Evolutionary conservation across 768 basidiomycete genomes (phyloP), one percentile per base, ranked within the genome.

Genomic region (Mycena amicta): DNA sequence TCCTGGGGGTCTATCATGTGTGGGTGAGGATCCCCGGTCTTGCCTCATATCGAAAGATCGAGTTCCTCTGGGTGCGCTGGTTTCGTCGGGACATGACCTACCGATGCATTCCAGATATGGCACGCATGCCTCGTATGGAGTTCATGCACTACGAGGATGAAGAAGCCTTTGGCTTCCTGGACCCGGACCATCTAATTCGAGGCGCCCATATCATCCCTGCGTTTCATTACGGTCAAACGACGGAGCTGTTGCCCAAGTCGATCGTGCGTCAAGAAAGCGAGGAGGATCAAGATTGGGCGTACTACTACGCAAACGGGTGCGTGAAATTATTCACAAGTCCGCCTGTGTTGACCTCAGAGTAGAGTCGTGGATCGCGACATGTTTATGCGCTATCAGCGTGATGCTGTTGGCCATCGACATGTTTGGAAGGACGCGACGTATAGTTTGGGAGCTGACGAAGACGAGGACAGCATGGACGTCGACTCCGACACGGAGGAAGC

Each of bases 141-240:
- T 49, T 49, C 26, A 20, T 49, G 15, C 13, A 25, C 25, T 49
- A 49, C 26, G 6, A 13, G 15, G n/a, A 49, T 20, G 13, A 13
- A 8, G 47, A 49, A 4, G 67, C 72, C 2, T 80, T 78, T 50
- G 69, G 77, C 0, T 80, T 80, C 33, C n/a, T 80, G 0, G 67
- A 78, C 56, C 80, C 79, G 0, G 43, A 50, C 0, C 50, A 59
- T 0, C 65, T 80, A 6, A 61, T 79, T 23, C 60, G 71, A 0
- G 71, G 61, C 0, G 63, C 56, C 0, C 75, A 80, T 55, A 55
- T 79, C 1, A 72, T 80, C 8, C 78, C 76, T 0, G 72, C 57
- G 0, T 80, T 75, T 50, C 13, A 16, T 2, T n/a, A 47, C 43
- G 54, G 50, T 0, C 16, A n/a, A 4, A 69, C 67, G 3, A 57